Percentiles rank a stretch among this genome's conserved stretches.
These are phyloP conservation scores for Mycena kentingensis DNA, from an alignment of 768 basidiomycete species.

Conservation along the genomic window DNA sequence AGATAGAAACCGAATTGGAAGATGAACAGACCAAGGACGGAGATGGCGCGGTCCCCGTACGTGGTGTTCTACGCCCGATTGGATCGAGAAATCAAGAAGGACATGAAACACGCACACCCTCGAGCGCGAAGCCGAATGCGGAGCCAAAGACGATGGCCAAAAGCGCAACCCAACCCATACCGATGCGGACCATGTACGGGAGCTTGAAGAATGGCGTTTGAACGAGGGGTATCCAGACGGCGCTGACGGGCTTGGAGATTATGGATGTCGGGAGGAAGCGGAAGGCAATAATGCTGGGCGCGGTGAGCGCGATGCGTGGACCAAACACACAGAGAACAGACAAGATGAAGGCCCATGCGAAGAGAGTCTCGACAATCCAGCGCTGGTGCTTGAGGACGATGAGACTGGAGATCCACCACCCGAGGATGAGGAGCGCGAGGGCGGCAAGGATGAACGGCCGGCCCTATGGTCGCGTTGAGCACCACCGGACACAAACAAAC, in stretches of 20 bases:
- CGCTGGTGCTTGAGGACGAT: slow-evolving; percentile 68
- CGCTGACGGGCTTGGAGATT: slow-evolving; percentile 69
- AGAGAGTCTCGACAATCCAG: slow-evolving; percentile 82
- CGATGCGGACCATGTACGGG: slow-evolving; percentile 51
- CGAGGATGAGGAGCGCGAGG: slow-evolving; percentile 65
- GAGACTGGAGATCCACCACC: slow-evolving; percentile 79
- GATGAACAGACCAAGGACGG: slow-evolving; percentile 74
- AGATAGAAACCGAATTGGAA: slow-evolving; percentile 79
- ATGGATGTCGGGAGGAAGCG: slow-evolving; percentile 77
- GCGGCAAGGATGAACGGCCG: slow-evolving; percentile 52
- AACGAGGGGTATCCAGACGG: slow-evolving; percentile 68
- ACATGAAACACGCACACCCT: not conserved
- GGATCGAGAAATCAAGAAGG: slow-evolving; percentile 23
- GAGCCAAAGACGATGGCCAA: slow-evolving; percentile 81
- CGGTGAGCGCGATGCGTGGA: no score
- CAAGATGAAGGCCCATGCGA: slow-evolving; percentile 83
- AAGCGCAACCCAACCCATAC: slow-evolving; percentile 76
- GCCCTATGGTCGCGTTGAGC: slow-evolving; percentile 9
- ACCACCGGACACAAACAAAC: not conserved
- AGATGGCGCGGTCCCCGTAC: slow-evolving; percentile 83
- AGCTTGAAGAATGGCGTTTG: slow-evolving; percentile 67
- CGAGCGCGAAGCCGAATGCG: slow-evolving; percentile 61
- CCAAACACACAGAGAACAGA: slow-evolving; percentile 45
- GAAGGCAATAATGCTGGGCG: slow-evolving; percentile 72
- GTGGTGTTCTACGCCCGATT: slow-evolving; percentile 53